These are phyloP conservation scores for Hymenoscyphus scutula DNA, from an alignment of 2,329 filamentous ascomycete genomes.

Conservation along the genomic window DNA sequence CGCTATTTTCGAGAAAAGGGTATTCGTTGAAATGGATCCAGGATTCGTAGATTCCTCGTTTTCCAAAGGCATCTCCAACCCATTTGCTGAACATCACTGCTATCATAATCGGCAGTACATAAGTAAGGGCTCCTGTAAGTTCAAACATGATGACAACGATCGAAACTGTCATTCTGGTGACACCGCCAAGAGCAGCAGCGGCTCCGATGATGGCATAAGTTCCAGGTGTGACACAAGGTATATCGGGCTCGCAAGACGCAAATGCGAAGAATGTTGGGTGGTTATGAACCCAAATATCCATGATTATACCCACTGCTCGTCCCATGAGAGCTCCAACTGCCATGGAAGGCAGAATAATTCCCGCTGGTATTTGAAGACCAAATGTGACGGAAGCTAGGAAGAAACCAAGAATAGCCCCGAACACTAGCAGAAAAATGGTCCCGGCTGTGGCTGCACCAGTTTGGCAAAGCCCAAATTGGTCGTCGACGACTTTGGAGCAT, in stretches of 20 bases:
- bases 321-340: slow-evolving; percentile 90
- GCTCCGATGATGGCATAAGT: slow-evolving; percentile 97
- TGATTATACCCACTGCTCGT: slow-evolving; percentile 81
- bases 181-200: slow-evolving; percentile 87
- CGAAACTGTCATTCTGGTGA: slow-evolving; percentile 94
- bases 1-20: slow-evolving; percentile 89
- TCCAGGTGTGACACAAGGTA: slow-evolving; percentile 86
- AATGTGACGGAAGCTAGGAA: slow-evolving; percentile 86
- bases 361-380: slow-evolving; percentile 89
- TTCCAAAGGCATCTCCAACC: slow-evolving; percentile 93
- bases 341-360: slow-evolving; percentile 94
- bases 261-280: slow-evolving; percentile 79
- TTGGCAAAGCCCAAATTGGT: slow-evolving; percentile 88
- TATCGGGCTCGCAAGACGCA: slow-evolving; percentile 76
- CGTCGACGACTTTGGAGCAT: slow-evolving; percentile 77
- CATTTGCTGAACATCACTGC: slow-evolving; percentile 98
- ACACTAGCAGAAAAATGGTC: slow-evolving; percentile 77
- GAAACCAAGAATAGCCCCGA: slow-evolving; percentile 81
- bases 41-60: slow-evolving; percentile 91
- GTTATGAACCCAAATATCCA: slow-evolving; percentile 82
- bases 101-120: slow-evolving; percentile 98
- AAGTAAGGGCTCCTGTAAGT: slow-evolving; percentile 90
- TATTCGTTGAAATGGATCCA: slow-evolving; percentile 98
- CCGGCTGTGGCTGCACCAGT: slow-evolving; percentile 77
- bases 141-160: slow-evolving; percentile 99